phyloP scores from a whole-genome alignment of 169 alveolate genomes.

The Perkinsus chesapeaki region DNA sequence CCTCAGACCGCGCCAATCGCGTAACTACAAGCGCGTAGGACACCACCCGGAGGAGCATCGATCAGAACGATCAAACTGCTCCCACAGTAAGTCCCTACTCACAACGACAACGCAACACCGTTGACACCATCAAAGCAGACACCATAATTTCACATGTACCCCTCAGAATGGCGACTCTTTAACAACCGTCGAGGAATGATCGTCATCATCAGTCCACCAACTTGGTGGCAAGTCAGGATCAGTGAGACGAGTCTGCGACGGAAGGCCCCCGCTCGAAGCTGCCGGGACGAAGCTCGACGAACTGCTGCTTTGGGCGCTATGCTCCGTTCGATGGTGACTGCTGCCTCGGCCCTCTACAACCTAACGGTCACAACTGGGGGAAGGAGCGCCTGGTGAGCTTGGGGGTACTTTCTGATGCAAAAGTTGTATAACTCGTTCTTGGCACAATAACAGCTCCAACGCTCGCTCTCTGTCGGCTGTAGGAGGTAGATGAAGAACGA shows the following conservation, averaged over 20 bases:
- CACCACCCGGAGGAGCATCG: too few species aligned
- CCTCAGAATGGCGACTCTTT: neutral
- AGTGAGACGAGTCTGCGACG: neutral
- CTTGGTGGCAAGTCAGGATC: neutral
- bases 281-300: neutral
- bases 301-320: neutral
- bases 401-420: neutral
- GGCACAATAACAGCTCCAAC: constrained; percentile 8
- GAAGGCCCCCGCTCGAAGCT: neutral
- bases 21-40: too few species aligned
- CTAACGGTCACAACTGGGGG: neutral
- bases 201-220: neutral
- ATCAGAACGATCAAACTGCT: too few species aligned
- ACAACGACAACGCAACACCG: neutral
- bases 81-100: neutral
- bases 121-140: neutral
- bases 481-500: neutral
- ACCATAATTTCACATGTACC: neutral
- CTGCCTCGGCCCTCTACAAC: neutral
- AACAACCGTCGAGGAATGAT: neutral
- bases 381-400: neutral
- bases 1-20: too few species aligned
- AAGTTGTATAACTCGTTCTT: neutral
- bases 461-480: constrained; percentile 8
- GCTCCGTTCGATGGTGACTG: neutral